Conservation (phyloP, 345 rosid genomes). For the Dipteronia dyeriana region DNA sequence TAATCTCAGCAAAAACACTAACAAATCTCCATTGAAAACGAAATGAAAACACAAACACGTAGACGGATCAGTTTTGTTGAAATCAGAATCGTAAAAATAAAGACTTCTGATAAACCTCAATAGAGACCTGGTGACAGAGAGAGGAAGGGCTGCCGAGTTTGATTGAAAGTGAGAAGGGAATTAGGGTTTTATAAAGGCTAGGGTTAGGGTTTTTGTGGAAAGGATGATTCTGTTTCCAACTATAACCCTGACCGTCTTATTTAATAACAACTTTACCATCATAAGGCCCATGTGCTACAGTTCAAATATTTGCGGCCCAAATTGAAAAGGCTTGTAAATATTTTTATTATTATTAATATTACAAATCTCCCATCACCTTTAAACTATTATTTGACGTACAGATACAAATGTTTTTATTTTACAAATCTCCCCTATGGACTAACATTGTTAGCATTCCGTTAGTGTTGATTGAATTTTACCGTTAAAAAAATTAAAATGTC, state of each 20-base stretch:
- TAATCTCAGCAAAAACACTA: background rate
- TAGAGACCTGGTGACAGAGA: no score
- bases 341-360: no score
- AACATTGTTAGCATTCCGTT: no score
- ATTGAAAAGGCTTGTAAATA: no score
- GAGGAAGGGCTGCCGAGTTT: background rate
- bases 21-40: background rate
- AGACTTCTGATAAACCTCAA: background rate
- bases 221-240: background rate
- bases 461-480: no score
- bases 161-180: background rate
- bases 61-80: background rate
- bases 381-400: no score
- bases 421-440: no score
- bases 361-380: no score
- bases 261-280: background rate
- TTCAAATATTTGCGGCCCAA: no score
- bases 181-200: slow-evolving; percentile 8
- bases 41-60: background rate
- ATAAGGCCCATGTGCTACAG: background rate
- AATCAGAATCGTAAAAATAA: background rate
- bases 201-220: slow-evolving; percentile 1
- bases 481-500: no score
- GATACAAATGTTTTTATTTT: no score
- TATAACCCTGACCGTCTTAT: background rate